These are phyloP conservation scores for Boletales sp. DNA, from an alignment of 768 basidiomycete species.

Conservation along the genomic window DNA sequence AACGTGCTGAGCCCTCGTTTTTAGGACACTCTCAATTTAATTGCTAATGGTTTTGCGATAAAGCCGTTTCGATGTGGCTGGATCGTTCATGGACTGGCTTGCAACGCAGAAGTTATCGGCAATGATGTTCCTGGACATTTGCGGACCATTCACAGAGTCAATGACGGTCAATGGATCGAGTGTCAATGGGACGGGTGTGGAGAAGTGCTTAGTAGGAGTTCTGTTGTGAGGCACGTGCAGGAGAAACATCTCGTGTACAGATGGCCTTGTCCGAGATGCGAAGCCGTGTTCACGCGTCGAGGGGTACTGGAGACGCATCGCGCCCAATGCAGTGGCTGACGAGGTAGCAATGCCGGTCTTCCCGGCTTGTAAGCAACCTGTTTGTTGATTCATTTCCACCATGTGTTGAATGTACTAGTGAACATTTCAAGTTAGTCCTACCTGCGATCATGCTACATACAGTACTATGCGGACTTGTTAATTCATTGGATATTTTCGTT, in stretches of 20 bases:
- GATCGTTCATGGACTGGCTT: conserved; percentile 6
- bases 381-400: background rate
- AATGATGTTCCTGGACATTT: conserved; percentile 16
- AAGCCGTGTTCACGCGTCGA: conserved; percentile 15
- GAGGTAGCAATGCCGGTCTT: too few relatives aligned
- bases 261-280: conserved; percentile 24
- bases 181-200: conserved; percentile 20
- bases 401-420: background rate
- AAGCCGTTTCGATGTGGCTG: conserved; percentile 11
- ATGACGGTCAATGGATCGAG: background rate
- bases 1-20: background rate
- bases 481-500: background rate
- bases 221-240: conserved; percentile 21
- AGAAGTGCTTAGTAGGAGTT: conserved; percentile 11
- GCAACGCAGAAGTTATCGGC: conserved; percentile 10
- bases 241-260: conserved; percentile 20
- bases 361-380: conserved; percentile 1
- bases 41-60: conserved; percentile 1
- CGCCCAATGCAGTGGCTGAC: conserved; percentile 3
- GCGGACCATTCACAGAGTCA: conserved; percentile 7
- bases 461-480: background rate
- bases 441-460: too few relatives aligned
- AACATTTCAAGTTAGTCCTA: too few relatives aligned
- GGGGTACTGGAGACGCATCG: conserved; percentile 17
- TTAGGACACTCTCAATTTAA: conserved; percentile 11